Evolutionary conservation across 441 rosid genomes (phyloP), one percentile per base, ranked within the genome.

Genomic region (Hypseocharis bilobata): DNA sequence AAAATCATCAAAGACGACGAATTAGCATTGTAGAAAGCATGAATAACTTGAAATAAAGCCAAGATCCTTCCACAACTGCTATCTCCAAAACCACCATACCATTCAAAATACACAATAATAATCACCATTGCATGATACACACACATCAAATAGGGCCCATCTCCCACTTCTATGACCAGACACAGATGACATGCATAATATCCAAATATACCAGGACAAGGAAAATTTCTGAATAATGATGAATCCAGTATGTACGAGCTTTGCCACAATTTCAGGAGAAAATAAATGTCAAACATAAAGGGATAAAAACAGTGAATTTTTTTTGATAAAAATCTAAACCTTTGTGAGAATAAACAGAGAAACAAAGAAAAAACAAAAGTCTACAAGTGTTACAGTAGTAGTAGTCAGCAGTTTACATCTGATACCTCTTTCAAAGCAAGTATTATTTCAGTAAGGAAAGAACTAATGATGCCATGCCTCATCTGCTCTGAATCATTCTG

Each of bases 361-460:
- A n/a, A n/a, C n/a, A n/a, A n/a, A n/a, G n/a, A n/a, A n/a, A n/a
- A n/a, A n/a, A n/a, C n/a, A n/a, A n/a, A n/a, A n/a, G n/a, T n/a
- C n/a, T n/a, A n/a, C n/a, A n/a, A n/a, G n/a, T n/a, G n/a, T n/a
- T n/a, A n/a, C n/a, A n/a, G n/a, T n/a, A n/a, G n/a, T n/a, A n/a
- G n/a, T n/a, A n/a, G n/a, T n/a, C 49, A 54, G 65, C 57, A 54
- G 62, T 26, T 34, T 49, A 28, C 51, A 78, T 6, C 62, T 60
- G 4, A 20, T 85, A 91, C 98, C 96, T 93, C 98, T 82, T 93
- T 91, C 70, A 93, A 63, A 56, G 97, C 85, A 75, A 91, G 88
- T 71, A 87, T 78, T 74, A 93, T 87, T 71, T 91, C 98, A 4
- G 95, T 86, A 36, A 93, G 85, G 73, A 93, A 88, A 54, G 96